Evolutionary conservation across 2,329 filamentous ascomycete genomes (phyloP), one percentile per base, ranked within the genome.

Genomic region (Trichoderma sp.): DNA sequence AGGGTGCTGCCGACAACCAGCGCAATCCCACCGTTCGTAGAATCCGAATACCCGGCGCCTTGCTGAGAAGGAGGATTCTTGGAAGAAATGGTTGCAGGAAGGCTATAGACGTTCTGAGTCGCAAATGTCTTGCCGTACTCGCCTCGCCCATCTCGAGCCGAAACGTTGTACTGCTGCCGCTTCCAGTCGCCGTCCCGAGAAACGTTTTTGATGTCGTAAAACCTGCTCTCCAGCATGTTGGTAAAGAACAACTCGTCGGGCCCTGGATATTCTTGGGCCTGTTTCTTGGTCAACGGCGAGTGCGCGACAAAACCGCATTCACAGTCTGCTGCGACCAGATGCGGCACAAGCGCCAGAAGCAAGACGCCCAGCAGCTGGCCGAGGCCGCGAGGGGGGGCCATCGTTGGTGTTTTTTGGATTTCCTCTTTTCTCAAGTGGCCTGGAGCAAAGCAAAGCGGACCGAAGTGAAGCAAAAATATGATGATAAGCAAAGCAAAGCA

Each of bases 161-260:
- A 85, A 63, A 91, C 84, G 74, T 89, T 89, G 81, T 91, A 94
- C 33, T 84, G 83, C 76, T 94, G 91, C 16, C 86, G 83, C 31
- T 81, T 76, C 92, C 92, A 95, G 72, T 89, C 85, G 3, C 85
- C 81, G 72, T 88, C 82, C 5, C 80, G 74, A 19, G 82, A 79
- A 58, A 87, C 79, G 68, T 85, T 77, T 11, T 80, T 73, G 47
- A 87, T 75, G 70, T 87, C 86, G 3, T 88, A 80, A 75, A 94
- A 94, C 79, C 94, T 89, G 24, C 90, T 90, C 76, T 94, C 91
- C 63, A 92, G 79, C 13, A 89, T 76, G 70, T 94, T 88, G 2
- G 90, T 92, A 77, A 92, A 94, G 64, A 91, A 75, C 52, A 83
- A 79, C 58, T 78, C 74, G 7, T 74, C 69, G 4, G 47, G 7